A percentile compares a stretch with the other conserved stretches of the same genome.
phyloP scores from a whole-genome alignment of 2,329 filamentous ascomycete species.

The Tolypocladium endophyticum region DNA sequence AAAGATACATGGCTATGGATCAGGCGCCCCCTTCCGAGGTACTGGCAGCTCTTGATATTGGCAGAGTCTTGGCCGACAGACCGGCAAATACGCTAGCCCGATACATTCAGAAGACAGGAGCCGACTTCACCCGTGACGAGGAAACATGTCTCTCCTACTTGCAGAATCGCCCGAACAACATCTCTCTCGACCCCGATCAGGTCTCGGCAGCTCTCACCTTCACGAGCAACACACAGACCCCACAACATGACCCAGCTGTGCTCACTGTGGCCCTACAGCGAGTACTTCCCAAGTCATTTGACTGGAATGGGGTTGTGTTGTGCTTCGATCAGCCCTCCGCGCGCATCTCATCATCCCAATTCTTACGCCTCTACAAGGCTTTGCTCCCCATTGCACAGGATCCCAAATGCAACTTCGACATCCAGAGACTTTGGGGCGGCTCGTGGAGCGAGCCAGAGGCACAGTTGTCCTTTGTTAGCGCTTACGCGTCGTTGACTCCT shows the following conservation, averaged over 20 bases:
- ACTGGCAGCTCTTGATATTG: conserved; percentile 58
- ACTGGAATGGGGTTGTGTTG: conserved; percentile 61
- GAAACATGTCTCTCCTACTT: conserved; percentile 51
- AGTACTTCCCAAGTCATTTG: conserved; percentile 52
- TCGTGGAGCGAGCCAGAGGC: conserved; percentile 78
- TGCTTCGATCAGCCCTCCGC: conserved; percentile 74
- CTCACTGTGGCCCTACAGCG: conserved; percentile 53
- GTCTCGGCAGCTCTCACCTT: conserved; percentile 71
- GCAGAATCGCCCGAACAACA: conserved; percentile 37
- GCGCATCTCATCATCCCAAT: conserved; percentile 67
- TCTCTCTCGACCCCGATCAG: conserved; percentile 69
- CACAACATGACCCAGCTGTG: conserved; percentile 38
- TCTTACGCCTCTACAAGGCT: conserved; percentile 70
- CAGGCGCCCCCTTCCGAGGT: conserved; percentile 59
- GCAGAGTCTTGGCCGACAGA: conserved; percentile 52
- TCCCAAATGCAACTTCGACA: conserved; percentile 50
- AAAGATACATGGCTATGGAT: conserved; percentile 57
- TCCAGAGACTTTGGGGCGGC: conserved; percentile 85
- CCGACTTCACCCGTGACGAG: conserved; percentile 63
- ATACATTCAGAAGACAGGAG: conserved; percentile 64
- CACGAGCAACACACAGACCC: conserved; percentile 46
- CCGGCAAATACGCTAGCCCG: conserved; percentile 48
- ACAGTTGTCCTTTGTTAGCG: conserved; percentile 86
- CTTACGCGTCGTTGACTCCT: conserved; percentile 66
- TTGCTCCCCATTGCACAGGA: conserved; percentile 60